Base-by-base conservation (phyloP, 2,329 filamentous ascomycete species). In the Pseudocercospora musae region DNA sequence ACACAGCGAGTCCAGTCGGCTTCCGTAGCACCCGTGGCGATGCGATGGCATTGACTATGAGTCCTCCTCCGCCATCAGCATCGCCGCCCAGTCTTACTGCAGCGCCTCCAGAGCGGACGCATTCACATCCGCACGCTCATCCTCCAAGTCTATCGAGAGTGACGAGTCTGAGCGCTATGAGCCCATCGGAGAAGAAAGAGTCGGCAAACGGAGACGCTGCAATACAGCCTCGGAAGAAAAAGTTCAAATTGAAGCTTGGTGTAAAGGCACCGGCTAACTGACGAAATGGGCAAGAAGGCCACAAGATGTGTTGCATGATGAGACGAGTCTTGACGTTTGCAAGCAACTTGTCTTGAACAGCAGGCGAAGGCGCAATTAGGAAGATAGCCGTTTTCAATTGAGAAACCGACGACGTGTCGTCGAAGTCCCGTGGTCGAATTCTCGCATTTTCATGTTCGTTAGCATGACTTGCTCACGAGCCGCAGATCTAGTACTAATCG, bases 211-310 rank as follows among this genome's bases (percentile, higher is more conserved):
- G 37, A n/a, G 57, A 60, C 20, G 56, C 15, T 13, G 48, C 57
- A 23, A 23, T 37, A 44, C 52, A 59, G 25, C 68, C 61, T 9
- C 66, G 65, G 13, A 70, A 70, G 66, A 69, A 69, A 54, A 72
- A 71, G 59, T 56, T 72, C 27, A 72, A 65, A 10, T 48, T 72
- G 37, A 71, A 70, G 60, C 27, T 71, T 20, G 62, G 62, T n/a
- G 58, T 56, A 21, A 59, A 57, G 6, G 31, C 29, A 29, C 20
- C 48, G 23, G 15, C 37, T 8, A 18, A 2, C 1, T 48, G 20
- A 48, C 10, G 44, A n/a, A 40, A 1, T 18, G 37, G 37, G 15
- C 15, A 15, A 40, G 15, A 18, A 9, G n/a, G 37, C 4, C n/a
- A n/a, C 2, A n/a, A n/a, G n/a, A 40, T 40, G 8, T 9, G 37